A percentile compares a stretch with the other conserved stretches of the same genome.
Conservation (phyloP, 2,329 filamentous ascomycete species). For the Conoideocrella luteorostrata region DNA sequence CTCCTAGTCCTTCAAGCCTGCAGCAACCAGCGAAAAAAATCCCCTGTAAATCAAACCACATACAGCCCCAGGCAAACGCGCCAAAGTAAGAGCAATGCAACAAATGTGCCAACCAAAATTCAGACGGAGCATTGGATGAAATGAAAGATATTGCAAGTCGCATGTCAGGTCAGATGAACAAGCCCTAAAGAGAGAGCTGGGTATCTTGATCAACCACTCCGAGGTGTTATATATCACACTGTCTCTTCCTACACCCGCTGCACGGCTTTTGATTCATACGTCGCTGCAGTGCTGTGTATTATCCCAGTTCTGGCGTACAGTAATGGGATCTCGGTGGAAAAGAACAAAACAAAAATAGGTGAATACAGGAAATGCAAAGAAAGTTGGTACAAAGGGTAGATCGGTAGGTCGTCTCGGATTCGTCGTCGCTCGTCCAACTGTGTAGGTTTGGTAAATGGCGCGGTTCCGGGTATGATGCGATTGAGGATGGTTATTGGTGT, state of each 20-base stretch:
- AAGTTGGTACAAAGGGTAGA: slow-evolving; percentile 9
- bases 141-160: slow-evolving; percentile 3
- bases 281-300: slow-evolving; percentile 5
- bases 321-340: slow-evolving; percentile 2
- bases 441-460: slow-evolving; percentile 7
- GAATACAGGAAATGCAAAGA: slow-evolving; percentile 9
- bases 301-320: background rate
- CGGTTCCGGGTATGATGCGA: background rate
- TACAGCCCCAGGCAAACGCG: background rate
- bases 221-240: slow-evolving; percentile 14
- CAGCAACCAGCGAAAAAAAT: background rate
- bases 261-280: slow-evolving; percentile 2
- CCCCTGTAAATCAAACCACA: background rate
- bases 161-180: slow-evolving; percentile 25
- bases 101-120: background rate
- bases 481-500: background rate
- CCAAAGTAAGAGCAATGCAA: background rate
- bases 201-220: slow-evolving; percentile 31
- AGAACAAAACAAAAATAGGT: background rate
- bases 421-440: slow-evolving; percentile 20
- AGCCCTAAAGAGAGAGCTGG: slow-evolving; percentile 30
- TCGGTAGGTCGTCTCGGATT: slow-evolving; percentile 14
- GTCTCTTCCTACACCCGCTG: background rate
- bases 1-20: slow-evolving; percentile 1
- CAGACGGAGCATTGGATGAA: slow-evolving; percentile 11